These are phyloP conservation scores for Mycena haematopus DNA, from an alignment of 768 basidiomycete species.

Conservation along the genomic window DNA sequence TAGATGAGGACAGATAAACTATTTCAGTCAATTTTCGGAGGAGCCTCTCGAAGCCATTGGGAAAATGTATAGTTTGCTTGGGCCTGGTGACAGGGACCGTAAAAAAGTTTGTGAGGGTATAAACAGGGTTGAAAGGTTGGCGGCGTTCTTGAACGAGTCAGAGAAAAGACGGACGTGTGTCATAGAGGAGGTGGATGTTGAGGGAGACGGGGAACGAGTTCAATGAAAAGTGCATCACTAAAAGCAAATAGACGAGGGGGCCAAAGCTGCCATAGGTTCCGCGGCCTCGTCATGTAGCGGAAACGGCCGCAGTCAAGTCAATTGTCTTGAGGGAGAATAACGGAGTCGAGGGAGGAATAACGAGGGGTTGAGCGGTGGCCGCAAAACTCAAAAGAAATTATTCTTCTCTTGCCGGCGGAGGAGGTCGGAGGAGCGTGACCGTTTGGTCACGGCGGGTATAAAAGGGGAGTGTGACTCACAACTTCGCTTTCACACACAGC, in stretches of 20 bases:
- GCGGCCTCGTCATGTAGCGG: background rate
- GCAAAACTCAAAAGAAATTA: background rate
- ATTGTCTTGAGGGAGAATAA: background rate
- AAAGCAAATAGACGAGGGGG: background rate
- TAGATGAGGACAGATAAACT: conserved; percentile 17
- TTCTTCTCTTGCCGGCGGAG: background rate
- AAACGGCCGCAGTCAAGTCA: background rate
- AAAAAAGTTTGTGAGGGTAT: conserved; percentile 11
- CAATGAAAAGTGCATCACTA: background rate
- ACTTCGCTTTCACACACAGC: conserved; percentile 8
- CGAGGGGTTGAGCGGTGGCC: background rate
- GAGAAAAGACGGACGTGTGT: conserved; percentile 5
- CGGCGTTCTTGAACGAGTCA: conserved; percentile 12
- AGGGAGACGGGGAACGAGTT: background rate
- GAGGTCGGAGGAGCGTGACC: background rate
- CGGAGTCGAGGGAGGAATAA: background rate
- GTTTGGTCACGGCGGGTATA: background rate
- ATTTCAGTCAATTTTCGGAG: conserved; percentile 9
- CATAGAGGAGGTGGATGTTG: conserved; percentile 10
- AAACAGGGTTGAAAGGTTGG: conserved; percentile 12
- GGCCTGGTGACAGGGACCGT: background rate
- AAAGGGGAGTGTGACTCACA: conserved; percentile 11
- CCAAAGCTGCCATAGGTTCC: background rate
- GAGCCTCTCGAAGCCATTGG: conserved; percentile 2
- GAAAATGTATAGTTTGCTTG: conserved; percentile 9